A percentile compares a stretch with the other conserved stretches of the same genome.
Evolutionary conservation across 1,284 basidiomycete genomes (phyloP).

Genomic region (Ustilago crameri): DNA sequence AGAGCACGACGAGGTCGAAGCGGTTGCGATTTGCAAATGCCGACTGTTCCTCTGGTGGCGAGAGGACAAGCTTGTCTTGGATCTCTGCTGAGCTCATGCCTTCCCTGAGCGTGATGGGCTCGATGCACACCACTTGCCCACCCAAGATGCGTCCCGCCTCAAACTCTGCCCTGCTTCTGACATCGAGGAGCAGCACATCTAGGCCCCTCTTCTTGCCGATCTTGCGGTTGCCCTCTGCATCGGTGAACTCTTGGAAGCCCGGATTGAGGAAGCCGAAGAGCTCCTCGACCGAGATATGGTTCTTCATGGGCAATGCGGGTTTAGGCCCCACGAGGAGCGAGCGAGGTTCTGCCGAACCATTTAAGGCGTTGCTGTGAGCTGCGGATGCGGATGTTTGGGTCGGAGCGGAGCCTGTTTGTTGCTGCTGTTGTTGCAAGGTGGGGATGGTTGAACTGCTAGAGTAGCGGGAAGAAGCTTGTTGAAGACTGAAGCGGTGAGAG

Average conservation of each 20-base stretch:
- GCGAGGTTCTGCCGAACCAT: constrained; percentile 11
- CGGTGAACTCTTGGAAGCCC: constrained; percentile 58
- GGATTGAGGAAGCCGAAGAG: constrained; percentile 62
- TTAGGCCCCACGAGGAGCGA: constrained; percentile 45
- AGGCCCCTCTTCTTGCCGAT: constrained; percentile 54
- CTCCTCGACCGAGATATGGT: constrained; percentile 58
- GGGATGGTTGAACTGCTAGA: constrained; percentile 21
- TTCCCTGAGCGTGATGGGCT: constrained; percentile 69
- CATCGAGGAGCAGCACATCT: constrained; percentile 79
- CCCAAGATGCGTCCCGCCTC: constrained; percentile 78
- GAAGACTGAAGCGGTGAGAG: constrained; percentile 26
- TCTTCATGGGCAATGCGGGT: constrained; percentile 50
- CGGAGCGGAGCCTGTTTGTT: constrained; percentile 7
- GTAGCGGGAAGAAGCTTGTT: constrained; percentile 12
- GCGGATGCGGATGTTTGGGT: constrained; percentile 1
- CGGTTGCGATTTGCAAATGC: constrained; percentile 83
- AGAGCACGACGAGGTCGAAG: constrained; percentile 90
- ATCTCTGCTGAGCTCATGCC: constrained; percentile 77
- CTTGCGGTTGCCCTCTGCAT: constrained; percentile 46
- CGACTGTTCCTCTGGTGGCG: constrained; percentile 77
- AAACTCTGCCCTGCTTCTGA: constrained; percentile 81
- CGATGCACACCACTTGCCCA: constrained; percentile 82
- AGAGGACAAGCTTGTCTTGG: constrained; percentile 80
- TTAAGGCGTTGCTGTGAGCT: constrained; percentile 4
- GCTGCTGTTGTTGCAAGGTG: constrained; percentile 11